Percentiles rank a stretch among this genome's conserved stretches.
phyloP scores from a whole-genome alignment of 75 land plant genomes.

The Adiantum capillusveneris region DNA sequence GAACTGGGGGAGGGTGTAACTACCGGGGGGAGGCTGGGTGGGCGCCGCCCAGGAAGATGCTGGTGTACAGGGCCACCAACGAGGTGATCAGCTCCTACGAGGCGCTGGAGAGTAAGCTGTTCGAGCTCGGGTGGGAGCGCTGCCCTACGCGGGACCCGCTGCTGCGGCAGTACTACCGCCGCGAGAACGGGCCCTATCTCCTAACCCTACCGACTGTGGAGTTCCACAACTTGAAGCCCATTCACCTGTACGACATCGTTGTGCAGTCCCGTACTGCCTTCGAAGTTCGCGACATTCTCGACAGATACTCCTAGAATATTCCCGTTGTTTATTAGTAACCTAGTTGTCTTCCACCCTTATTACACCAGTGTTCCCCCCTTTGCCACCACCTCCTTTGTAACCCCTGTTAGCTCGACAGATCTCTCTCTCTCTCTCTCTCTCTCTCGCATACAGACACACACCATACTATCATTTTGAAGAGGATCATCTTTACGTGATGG shows the following conservation, averaged over 20 bases:
- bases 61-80: constrained; percentile 50
- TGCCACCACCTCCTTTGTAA: no score
- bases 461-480: no score
- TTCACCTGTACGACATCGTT: constrained; percentile 81
- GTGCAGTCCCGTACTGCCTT: constrained; percentile 59
- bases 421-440: no score
- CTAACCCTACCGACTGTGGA: constrained; percentile 57
- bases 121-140: constrained; percentile 50
- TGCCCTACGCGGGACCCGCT: constrained; percentile 20
- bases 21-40: neutral
- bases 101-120: constrained; percentile 49
- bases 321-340: no score
- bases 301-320: no score
- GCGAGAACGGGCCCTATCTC: constrained; percentile 39
- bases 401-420: no score
- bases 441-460: no score
- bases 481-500: no score
- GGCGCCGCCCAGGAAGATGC: constrained; percentile 45
- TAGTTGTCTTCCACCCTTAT: no score
- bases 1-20: no score
- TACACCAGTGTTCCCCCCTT: no score
- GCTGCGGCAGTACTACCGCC: constrained; percentile 60
- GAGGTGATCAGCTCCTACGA: constrained; percentile 58
- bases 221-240: constrained; percentile 54
- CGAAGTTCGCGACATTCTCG: constrained; percentile 50